These are phyloP conservation scores for Colletotrichum incanum DNA, from an alignment of 2,329 filamentous ascomycete genomes.

Conservation along the genomic window DNA sequence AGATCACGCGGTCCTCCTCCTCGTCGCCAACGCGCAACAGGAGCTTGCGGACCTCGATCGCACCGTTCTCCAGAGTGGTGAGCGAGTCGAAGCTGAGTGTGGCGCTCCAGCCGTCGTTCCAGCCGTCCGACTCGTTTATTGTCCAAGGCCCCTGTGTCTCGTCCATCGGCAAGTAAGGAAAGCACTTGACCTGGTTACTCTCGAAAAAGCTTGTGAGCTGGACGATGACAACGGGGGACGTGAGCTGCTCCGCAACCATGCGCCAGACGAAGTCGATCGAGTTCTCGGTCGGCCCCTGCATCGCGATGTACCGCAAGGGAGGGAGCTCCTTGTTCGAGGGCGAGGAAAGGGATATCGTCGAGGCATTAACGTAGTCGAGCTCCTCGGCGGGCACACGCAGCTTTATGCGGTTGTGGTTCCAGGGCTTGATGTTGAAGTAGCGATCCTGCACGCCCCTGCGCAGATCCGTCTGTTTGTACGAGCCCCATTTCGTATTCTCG, in stretches of 20 bases:
- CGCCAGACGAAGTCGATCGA: slow-evolving; percentile 91
- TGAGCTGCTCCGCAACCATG: slow-evolving; percentile 88
- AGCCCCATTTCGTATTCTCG: slow-evolving; percentile 53
- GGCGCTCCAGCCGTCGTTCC: slow-evolving; percentile 78
- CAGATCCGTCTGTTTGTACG: slow-evolving; percentile 54
- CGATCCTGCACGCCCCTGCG: slow-evolving; percentile 74
- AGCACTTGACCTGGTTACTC: slow-evolving; percentile 84
- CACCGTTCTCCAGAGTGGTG: slow-evolving; percentile 69
- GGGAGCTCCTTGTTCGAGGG: slow-evolving; percentile 55
- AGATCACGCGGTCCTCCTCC: slow-evolving; percentile 67
- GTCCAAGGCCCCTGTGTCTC: slow-evolving; percentile 67
- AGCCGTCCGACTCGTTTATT: slow-evolving; percentile 76
- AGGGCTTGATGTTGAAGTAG: slow-evolving; percentile 92
- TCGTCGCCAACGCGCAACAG: slow-evolving; percentile 67
- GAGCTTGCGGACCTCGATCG: slow-evolving; percentile 83
- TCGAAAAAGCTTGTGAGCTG: slow-evolving; percentile 96
- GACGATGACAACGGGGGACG: slow-evolving; percentile 84
- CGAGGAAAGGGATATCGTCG: slow-evolving; percentile 73
- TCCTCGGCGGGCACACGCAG: slow-evolving; percentile 82
- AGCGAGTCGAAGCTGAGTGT: slow-evolving; percentile 77
- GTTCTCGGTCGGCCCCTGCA: slow-evolving; percentile 87
- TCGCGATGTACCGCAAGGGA: slow-evolving; percentile 84
- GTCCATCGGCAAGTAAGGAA: slow-evolving; percentile 84
- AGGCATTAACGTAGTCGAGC: slow-evolving; percentile 88
- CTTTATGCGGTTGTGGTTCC: slow-evolving; percentile 87